Evolutionary conservation across 2,329 filamentous ascomycete genomes (phyloP).

Genomic region (Cladosporium sp.): DNA sequence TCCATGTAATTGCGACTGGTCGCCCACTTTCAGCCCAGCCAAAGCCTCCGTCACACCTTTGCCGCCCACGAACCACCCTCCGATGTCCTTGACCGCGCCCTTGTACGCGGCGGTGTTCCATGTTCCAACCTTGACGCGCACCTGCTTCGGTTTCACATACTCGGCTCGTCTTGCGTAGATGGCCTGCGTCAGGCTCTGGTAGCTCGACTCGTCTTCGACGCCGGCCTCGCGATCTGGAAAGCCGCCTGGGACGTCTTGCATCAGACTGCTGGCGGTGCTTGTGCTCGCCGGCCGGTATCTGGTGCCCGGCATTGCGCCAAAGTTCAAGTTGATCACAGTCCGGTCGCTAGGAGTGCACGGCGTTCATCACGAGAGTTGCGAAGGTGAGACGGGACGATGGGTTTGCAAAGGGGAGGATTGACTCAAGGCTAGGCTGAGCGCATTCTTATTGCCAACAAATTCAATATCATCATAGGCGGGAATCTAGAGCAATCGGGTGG

Average conservation of each 20-base stretch:
- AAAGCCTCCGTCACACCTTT: slow-evolving; percentile 65
- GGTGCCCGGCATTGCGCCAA: slow-evolving; percentile 7
- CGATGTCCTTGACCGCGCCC: slow-evolving; percentile 82
- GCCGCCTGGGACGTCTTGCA: slow-evolving; percentile 47
- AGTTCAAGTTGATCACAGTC: not conserved
- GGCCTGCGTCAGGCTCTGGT: slow-evolving; percentile 46
- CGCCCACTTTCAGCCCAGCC: slow-evolving; percentile 45
- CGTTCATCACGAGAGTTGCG: not conserved
- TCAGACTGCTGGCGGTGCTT: slow-evolving; percentile 31
- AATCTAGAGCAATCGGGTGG: not conserved
- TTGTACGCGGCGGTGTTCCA: slow-evolving; percentile 92
- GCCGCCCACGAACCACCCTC: slow-evolving; percentile 80
- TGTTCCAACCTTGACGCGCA: slow-evolving; percentile 84
- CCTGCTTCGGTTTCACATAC: slow-evolving; percentile 68
- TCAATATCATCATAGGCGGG: not conserved
- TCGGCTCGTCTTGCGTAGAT: slow-evolving; percentile 72
- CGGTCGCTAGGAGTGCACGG: not conserved
- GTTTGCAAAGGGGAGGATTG: not conserved
- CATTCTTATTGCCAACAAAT: slow-evolving; percentile 2
- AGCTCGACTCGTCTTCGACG: slow-evolving; percentile 20
- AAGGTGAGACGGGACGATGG: not conserved
- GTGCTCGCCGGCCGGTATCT: slow-evolving; percentile 17
- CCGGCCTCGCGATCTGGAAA: slow-evolving; percentile 34
- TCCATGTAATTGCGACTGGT: slow-evolving; percentile 17
- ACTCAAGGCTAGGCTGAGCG: not conserved